Evolutionary conservation across 2,329 filamentous ascomycete species (phyloP), one percentile per base, ranked within the genome.

Genomic region (Pseudogymnoascus sp.): DNA sequence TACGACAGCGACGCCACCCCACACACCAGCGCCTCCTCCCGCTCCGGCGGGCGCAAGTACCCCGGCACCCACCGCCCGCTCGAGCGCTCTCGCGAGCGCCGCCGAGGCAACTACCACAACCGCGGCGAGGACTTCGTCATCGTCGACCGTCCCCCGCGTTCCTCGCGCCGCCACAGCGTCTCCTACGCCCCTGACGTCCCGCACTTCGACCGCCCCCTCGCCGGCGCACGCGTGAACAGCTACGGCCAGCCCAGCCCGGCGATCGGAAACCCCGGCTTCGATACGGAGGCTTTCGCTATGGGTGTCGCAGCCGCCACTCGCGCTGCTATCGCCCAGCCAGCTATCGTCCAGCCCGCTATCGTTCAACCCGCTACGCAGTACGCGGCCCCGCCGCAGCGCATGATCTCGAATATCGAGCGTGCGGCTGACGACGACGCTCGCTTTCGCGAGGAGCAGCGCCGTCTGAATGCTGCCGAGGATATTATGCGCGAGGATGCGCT

Each of bases 121-220:
- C 45, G 62, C 55, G 64, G 64, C 38, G 60, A 61, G 28, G 41
- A 63, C 16, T 69, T 69, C 4, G n/a, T 52, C 25, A 30, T 52
- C 3, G 8, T 52, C n/a, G 45, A 12, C n/a, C 1, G 4, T 30
- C 45, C 45, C 25, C 1, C 30, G 9, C 30, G 19, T 19, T 19
- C 19, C 19, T 19, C 19, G 19, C 45, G 45, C 25, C 25, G 25
- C 42, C 14, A 8, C n/a, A 52, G 45, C 45, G 2, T 52, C 25
- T 52, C 45, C 35, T 64, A 65, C 16, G 67, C 64, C 8, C 67
- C 69, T 22, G 67, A 70, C 23, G 64, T 66, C 19, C 68, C 67
- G 25, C 66, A 62, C 35, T 38, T 33, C 4, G n/a, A 52, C 25
- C 45, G 45, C 11, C 25, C 41, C 2, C 12, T n/a, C 5, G 22